phyloP scores from a whole-genome alignment of 371 early-diverging fungal species.

The Blastocladiella emersonii region DNA sequence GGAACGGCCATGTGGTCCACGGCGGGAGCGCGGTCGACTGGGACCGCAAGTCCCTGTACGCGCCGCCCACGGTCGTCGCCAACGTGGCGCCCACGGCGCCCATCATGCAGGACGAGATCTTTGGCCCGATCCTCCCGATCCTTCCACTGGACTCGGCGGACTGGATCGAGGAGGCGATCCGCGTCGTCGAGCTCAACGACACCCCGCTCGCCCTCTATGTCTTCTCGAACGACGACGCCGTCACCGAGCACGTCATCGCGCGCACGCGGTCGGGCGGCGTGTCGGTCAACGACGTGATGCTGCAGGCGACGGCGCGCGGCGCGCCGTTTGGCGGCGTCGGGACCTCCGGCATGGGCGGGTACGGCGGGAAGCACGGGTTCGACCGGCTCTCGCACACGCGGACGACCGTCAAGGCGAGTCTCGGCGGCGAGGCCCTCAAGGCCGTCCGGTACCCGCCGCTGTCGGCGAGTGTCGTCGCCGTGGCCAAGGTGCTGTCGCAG shows the following conservation, averaged over 20 bases:
- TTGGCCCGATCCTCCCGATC: conserved; percentile 80
- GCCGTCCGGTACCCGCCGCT: neutral
- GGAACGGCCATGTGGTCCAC: conserved; percentile 11
- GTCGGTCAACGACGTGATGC: conserved; percentile 63
- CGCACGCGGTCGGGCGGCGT: conserved; percentile 62
- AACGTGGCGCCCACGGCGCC: neutral
- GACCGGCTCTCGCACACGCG: conserved; percentile 58
- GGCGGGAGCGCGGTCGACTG: conserved; percentile 20
- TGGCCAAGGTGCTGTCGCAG: too few species aligned
- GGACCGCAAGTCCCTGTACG: neutral
- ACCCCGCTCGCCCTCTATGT: conserved; percentile 61
- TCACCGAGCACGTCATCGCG: conserved; percentile 27
- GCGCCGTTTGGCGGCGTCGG: conserved; percentile 92
- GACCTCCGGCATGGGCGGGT: conserved; percentile 72
- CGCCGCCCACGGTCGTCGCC: neutral
- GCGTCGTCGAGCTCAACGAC: conserved; percentile 13
- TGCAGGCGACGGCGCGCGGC: conserved; percentile 27
- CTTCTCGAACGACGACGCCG: conserved; percentile 30
- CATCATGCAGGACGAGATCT: conserved; percentile 37
- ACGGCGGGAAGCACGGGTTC: conserved; percentile 68
- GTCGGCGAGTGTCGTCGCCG: too few species aligned
- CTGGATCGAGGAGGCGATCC: neutral
- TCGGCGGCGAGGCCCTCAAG: conserved; percentile 14
- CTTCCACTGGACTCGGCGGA: conserved; percentile 42
- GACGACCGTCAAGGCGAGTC: conserved; percentile 14